These are phyloP conservation scores for Sporothrix curviconia DNA, from an alignment of 2,329 filamentous ascomycete species.

Conservation along the genomic window DNA sequence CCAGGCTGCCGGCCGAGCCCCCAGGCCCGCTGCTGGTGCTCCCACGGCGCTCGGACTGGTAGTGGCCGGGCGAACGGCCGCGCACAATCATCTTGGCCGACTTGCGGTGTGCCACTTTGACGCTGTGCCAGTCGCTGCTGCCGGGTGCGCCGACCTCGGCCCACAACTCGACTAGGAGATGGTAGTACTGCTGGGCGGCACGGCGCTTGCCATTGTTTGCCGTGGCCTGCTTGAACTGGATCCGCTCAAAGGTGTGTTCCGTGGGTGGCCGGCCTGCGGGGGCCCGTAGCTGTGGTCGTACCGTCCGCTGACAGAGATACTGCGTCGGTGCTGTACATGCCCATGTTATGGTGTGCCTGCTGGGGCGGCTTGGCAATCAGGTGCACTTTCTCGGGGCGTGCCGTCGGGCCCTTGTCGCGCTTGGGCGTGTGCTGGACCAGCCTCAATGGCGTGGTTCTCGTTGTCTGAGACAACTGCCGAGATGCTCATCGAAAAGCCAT, in stretches of 20 bases:
- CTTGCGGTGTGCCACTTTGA: conserved; percentile 65
- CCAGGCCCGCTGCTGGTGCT: conserved; percentile 62
- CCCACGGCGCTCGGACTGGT: conserved; percentile 62
- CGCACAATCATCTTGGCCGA: conserved; percentile 84
- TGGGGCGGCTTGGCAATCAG: conserved; percentile 61
- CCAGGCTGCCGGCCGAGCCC: conserved; percentile 56
- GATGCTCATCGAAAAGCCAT: conserved; percentile 75
- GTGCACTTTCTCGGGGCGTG: conserved; percentile 62
- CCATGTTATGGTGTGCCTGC: conserved; percentile 38
- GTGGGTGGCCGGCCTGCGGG: conserved; percentile 34
- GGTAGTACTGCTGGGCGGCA: conserved; percentile 87
- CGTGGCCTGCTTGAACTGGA: conserved; percentile 90
- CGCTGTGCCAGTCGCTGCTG: conserved; percentile 44
- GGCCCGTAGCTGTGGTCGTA: conserved; percentile 41
- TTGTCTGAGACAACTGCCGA: conserved; percentile 75
- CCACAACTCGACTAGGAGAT: conserved; percentile 79
- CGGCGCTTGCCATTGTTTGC: conserved; percentile 89
- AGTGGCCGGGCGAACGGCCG: conserved; percentile 74
- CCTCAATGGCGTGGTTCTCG: conserved; percentile 68
- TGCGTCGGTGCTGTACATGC: conserved; percentile 33
- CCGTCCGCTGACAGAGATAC: conserved; percentile 16
- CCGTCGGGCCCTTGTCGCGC: conserved; percentile 77
- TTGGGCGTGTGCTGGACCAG: conserved; percentile 89
- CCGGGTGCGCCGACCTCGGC: conserved; percentile 53
- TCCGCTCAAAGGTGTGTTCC: conserved; percentile 71